Conservation (phyloP, 2,329 filamentous ascomycete species). For the Fusarium dimerum region DNA sequence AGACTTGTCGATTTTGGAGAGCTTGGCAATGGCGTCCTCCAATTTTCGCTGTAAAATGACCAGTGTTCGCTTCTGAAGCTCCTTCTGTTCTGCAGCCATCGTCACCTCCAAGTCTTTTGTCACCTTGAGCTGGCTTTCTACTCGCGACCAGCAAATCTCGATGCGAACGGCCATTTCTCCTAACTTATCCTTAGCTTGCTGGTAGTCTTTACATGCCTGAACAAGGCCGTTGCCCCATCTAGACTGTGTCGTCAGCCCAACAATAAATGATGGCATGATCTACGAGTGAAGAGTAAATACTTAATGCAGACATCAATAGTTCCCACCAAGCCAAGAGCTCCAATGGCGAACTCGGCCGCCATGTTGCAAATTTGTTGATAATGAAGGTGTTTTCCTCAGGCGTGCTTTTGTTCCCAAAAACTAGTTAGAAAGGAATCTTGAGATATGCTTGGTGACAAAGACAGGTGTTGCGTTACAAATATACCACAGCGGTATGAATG, state of each 20-base stretch:
- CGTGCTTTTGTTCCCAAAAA: too few relatives aligned
- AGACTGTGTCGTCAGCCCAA: not conserved
- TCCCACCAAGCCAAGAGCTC: not conserved
- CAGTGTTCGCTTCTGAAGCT: not conserved
- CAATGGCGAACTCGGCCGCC: not conserved
- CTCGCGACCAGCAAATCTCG: conserved; percentile 1
- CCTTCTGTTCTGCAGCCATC: not conserved
- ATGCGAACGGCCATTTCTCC: conserved; percentile 2
- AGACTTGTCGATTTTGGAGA: not conserved
- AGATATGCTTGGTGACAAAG: too few relatives aligned
- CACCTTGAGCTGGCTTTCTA: not conserved
- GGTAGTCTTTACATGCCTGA: conserved; percentile 1
- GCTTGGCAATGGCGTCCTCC: not conserved
- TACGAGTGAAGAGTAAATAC: not conserved
- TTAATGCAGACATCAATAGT: conserved; percentile 1
- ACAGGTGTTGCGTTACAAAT: too few relatives aligned
- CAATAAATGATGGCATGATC: not conserved
- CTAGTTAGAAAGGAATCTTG: too few relatives aligned
- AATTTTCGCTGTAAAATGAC: not conserved
- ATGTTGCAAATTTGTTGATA: not conserved
- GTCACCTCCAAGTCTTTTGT: not conserved
- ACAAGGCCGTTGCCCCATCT: conserved; percentile 2
- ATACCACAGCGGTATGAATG: too few relatives aligned
- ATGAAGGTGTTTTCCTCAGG: too few relatives aligned
- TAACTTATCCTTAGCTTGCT: not conserved